Percentiles rank a stretch among this genome's conserved stretches.
Evolutionary conservation across 805 yeast genomes (phyloP).

Genomic region (Metschnikowia aberdeeniae): DNA sequence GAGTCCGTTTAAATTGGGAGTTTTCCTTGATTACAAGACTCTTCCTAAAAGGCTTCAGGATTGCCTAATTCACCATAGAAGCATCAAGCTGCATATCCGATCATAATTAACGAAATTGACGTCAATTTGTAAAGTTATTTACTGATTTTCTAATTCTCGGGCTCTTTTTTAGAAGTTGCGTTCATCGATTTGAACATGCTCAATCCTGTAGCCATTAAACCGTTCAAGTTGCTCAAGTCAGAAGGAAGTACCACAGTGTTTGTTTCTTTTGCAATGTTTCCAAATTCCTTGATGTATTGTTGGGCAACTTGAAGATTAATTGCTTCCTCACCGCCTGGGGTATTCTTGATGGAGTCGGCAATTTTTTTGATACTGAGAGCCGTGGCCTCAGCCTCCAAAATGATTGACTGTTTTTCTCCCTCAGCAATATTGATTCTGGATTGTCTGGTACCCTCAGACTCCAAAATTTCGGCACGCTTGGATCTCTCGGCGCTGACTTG

Average conservation of each 20-base stretch:
- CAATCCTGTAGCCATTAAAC: constrained; percentile 73
- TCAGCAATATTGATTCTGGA: constrained; percentile 63
- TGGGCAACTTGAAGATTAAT: constrained; percentile 78
- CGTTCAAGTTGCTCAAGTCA: constrained; percentile 67
- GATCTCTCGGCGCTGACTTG: constrained; percentile 87
- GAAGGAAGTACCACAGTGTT: constrained; percentile 78
- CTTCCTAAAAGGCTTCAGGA: not conserved
- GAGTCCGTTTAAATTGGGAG: constrained; percentile 8
- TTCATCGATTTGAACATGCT: constrained; percentile 59
- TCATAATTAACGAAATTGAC: constrained; percentile 2
- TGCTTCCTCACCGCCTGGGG: constrained; percentile 72
- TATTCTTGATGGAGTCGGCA: constrained; percentile 62
- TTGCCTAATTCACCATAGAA: not conserved
- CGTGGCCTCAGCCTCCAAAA: constrained; percentile 64
- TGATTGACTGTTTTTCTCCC: constrained; percentile 70
- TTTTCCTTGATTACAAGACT: not conserved
- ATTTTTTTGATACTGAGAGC: constrained; percentile 64
- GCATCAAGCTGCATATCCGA: constrained; percentile 1
- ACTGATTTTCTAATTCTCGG: constrained; percentile 1
- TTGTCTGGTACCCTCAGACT: constrained; percentile 67
- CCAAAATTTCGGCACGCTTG: constrained; percentile 62
- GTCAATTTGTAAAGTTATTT: constrained; percentile 2
- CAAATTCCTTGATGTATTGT: constrained; percentile 77
- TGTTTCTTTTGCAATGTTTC: constrained; percentile 75
- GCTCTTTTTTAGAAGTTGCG: constrained; percentile 4